Base-by-base conservation (phyloP, 1,284 basidiomycete species). In the Leccinum olivaceoglutinosum region DNA sequence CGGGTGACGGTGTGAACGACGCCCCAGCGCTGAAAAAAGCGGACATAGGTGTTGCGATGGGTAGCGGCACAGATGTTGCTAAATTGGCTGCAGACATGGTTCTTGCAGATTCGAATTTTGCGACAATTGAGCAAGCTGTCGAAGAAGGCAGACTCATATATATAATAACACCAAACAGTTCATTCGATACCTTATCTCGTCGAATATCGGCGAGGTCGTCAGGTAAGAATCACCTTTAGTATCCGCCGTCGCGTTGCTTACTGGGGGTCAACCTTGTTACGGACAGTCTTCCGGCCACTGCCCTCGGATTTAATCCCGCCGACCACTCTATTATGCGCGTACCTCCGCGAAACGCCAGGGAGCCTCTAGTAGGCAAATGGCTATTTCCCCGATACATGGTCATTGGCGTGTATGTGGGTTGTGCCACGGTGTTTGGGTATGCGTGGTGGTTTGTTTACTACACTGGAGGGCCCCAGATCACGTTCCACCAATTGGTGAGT, bases 111-210 rank as follows among this genome's bases (percentile, higher is more conserved):
- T 92, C 89, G 12, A 93, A 93, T 77, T 93, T 93, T 73, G 85
- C 95, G 7, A 98, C 97, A 1, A 97, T 99, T 75, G 90, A 97
- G 70, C 84, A 89, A 65, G 96, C 96, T 3, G 95, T 99, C 49
- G 95, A 98, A 76, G 96, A 98, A 79, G 96, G 96, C 68, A 83
- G 97, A 74, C 82, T 94, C 62, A 99, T 99, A 74, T 99, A 74
- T 99, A 98, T 79, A 98, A 98, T 81, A 98, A 98, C 78, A 98
- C 95, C 60, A 98, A 98, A 79, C 94, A 96, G 74, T 99, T 99
- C 75, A 96, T 96, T 76, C 89, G 94, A 64, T 93, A 93, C 77
- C 87, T 93, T 71, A 93, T 99, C 78, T 97, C 94, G 53, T 96
- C 93, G 64, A 99, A 98, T 81, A 98, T 98, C 73, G 96, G 96